phyloP scores from a whole-genome alignment of 2,329 filamentous ascomycete species.

The Triangularia verruculosa region DNA sequence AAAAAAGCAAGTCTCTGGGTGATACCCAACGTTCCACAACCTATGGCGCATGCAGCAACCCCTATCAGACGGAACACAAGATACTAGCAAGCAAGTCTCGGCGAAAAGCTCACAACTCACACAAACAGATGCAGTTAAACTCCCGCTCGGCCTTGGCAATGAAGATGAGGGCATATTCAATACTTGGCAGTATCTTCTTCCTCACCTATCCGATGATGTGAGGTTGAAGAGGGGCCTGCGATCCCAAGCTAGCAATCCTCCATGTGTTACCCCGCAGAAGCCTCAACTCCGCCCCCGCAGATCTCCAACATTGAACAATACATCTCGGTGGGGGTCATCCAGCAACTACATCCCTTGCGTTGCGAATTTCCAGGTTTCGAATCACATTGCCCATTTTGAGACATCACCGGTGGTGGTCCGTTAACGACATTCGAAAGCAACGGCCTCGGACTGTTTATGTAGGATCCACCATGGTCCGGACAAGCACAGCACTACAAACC shows the following conservation, averaged over 20 bases:
- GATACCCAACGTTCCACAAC: neutral
- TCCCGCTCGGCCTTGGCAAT: neutral
- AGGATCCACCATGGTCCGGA: conserved; percentile 10
- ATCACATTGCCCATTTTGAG: neutral
- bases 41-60: neutral
- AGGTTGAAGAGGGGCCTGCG: neutral
- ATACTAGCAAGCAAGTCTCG: neutral
- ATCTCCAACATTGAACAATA: neutral
- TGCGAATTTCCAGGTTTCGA: neutral
- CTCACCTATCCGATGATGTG: neutral
- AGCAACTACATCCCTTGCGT: neutral
- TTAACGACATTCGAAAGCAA: neutral
- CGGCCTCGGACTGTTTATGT: neutral
- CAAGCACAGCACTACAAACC: neutral
- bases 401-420: neutral
- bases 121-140: neutral
- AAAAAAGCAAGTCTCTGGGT: neutral
- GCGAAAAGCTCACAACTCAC: neutral
- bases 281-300: neutral
- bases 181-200: no score
- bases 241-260: neutral
- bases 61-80: neutral
- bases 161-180: neutral
- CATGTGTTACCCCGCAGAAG: neutral
- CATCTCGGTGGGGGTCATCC: neutral